Base-by-base conservation (phyloP, 192 early-diverging fungal genomes). In the Chytriomyces confervae region DNA sequence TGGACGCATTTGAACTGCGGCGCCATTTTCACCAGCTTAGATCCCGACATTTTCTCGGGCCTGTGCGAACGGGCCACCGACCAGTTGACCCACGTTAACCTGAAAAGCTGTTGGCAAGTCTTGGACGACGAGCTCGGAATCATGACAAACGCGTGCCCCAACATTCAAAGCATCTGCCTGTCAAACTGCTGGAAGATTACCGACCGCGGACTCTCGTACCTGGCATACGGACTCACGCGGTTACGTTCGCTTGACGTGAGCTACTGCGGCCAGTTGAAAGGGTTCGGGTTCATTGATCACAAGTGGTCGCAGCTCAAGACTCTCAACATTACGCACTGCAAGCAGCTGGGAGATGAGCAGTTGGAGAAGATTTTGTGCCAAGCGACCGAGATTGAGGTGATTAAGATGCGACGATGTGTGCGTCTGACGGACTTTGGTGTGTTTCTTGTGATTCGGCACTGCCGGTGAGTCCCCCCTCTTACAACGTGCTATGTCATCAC, bases 181-280 rank as follows among this genome's bases (percentile, higher is more conserved):
- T 83, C 83, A 6, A 89, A 89, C 62, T 89, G 84, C 73, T 89
- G 87, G 87, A 86, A 84, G 66, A 66, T 89, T 44, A 89, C 81
- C n/a, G 87, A 89, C 53, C 76, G 78, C 8, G 87, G 84, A 2
- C 48, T 89, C 20, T 20, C 66, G 6, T 68, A 73, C 69, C 27
- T 87, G 13, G 77, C 85, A 7, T 63, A 66, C 18, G 61, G 62
- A 43, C 66, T 80, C 13, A 76, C 51, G 5, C 57, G 72, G 53
- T 24, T 89, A 13, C 57, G 61, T 16, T 53, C 51, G 53, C 46
- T 87, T 7, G 85, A 89, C 67, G 57, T 89, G 0, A 85, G 84
- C 51, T 89, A 86, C 64, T 88, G 86, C 62, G 84, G 87, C 10
- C 86, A 89, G 63, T 62, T 89, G 45, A 85, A 61, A 11, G 87